Conservation (phyloP, 768 basidiomycete genomes). For the Lentinula lateritia region DNA sequence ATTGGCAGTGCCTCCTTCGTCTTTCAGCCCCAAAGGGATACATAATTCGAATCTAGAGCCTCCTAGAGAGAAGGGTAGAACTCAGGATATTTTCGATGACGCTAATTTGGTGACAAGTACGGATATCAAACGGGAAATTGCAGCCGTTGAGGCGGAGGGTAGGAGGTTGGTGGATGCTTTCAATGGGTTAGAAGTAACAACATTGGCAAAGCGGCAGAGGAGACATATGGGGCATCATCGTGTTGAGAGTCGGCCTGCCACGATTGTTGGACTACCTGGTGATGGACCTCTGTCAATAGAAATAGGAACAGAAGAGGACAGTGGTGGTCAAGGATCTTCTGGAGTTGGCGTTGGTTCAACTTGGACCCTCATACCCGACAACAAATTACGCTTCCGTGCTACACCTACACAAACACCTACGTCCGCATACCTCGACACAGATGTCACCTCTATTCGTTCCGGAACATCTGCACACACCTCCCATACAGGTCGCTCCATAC, state of each 20-base stretch:
- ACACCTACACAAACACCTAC: neutral
- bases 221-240: neutral
- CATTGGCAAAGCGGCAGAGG: slow-evolving; percentile 45
- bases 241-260: neutral
- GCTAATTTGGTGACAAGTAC: slow-evolving; percentile 53
- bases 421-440: slow-evolving; percentile 31
- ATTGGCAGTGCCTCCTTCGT: slow-evolving; percentile 53
- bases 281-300: neutral
- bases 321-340: slow-evolving; percentile 15
- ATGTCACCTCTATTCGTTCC: slow-evolving; percentile 49
- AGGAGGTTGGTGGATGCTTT: slow-evolving; percentile 73
- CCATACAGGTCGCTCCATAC: slow-evolving; percentile 10
- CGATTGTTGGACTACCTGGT: slow-evolving; percentile 11
- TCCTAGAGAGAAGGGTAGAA: slow-evolving; percentile 19
- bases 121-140: slow-evolving; percentile 62
- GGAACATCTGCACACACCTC: slow-evolving; percentile 46
- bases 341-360: slow-evolving; percentile 14
- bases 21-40: slow-evolving; percentile 35
- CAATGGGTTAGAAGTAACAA: slow-evolving; percentile 69
- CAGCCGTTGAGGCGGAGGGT: slow-evolving; percentile 65
- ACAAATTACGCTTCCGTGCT: slow-evolving; percentile 27
- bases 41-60: slow-evolving; percentile 31
- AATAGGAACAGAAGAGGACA: slow-evolving; percentile 9
- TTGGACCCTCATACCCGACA: slow-evolving; percentile 31
- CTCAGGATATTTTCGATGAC: slow-evolving; percentile 46